Base-by-base conservation (phyloP, 169 alveolate genomes). In the Eimeria acervulina region DNA sequence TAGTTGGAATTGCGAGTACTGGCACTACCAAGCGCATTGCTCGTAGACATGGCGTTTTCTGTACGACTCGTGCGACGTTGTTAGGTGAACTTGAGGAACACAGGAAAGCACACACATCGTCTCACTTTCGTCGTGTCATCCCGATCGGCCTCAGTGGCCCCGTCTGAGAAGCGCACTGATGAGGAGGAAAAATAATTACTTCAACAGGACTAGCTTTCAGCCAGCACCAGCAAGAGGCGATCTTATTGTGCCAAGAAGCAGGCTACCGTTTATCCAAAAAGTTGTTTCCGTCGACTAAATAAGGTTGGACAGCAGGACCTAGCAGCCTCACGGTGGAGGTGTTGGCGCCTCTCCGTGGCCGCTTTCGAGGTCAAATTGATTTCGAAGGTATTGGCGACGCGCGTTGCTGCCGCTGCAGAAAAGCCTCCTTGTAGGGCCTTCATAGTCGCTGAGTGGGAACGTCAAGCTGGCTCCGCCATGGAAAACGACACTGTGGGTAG, bases 61-160 rank as follows among this genome's bases (percentile, higher is more conserved):
- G 47, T 51, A 70, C n/a, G 52, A 1, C 72, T 51, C 31, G 23
- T 42, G 59, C 42, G 72, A 31, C 51, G 12, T 63, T 33, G 17
- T 33, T 47, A 87, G 94, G 94, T 87, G 17, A 87, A 87, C 44
- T 59, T 87, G 36, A 87, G 61, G 83, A 52, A 33, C 66, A 87
- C 47, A 26, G 94, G 94, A 40, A 87, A 87, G 33, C 68, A 47
- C 70, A n/a, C 94, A 0, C 94, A 87, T 31, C 94, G 94, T 33
- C 94, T 87, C n/a, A 87, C 94, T 13, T 87, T 59, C 23, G 94
- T 87, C 8, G 94, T 87, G 42, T 13, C 94, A 15, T 40, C 94
- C 23, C 31, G 94, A 36, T 59, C 94, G 15, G 78, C 94, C 31
- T 55, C 94, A 21, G 94, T 87, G 36, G 78, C 92, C 23, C 83